Percentiles rank a stretch among this genome's conserved stretches.
phyloP scores from a whole-genome alignment of 2,329 filamentous ascomycete species.

The Acephala macrosclerotiorum region DNA sequence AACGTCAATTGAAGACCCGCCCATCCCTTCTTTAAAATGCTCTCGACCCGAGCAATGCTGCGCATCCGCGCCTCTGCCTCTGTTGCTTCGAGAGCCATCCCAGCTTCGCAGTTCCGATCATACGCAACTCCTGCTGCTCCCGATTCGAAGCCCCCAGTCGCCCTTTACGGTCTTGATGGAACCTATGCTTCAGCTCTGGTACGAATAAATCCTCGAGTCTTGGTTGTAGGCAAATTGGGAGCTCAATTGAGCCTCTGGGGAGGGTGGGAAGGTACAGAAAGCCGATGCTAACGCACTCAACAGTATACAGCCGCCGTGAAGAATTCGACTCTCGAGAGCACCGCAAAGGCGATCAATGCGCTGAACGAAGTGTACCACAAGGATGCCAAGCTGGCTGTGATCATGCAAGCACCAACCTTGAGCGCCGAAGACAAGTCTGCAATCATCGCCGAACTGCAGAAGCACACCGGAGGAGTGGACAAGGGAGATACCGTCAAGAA shows the following conservation, averaged over 20 bases:
- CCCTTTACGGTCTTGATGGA: constrained; percentile 94
- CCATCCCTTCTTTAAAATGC: constrained; percentile 37
- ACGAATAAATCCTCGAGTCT: constrained; percentile 52
- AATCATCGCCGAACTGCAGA: constrained; percentile 87
- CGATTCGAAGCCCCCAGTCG: constrained; percentile 82
- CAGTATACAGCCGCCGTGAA: constrained; percentile 98
- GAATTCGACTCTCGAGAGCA: constrained; percentile 82
- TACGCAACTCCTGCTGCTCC: constrained; percentile 72
- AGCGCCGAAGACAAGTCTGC: constrained; percentile 79
- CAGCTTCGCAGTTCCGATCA: constrained; percentile 71
- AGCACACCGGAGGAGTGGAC: constrained; percentile 73
- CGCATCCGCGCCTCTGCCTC: constrained; percentile 40
- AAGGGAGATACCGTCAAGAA: constrained; percentile 89
- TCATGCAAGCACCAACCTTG: constrained; percentile 85
- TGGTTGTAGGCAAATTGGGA: background rate
- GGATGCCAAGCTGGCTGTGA: constrained; percentile 79
- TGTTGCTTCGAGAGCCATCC: constrained; percentile 50
- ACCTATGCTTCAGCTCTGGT: constrained; percentile 99
- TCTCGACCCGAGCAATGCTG: constrained; percentile 44
- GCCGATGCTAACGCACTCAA: constrained; percentile 26
- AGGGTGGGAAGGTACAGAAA: background rate
- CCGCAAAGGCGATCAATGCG: constrained; percentile 78
- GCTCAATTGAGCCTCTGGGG: constrained; percentile 18
- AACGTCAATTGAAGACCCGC: constrained; percentile 39
- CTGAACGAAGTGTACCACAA: constrained; percentile 78